Percentiles rank a stretch among this genome's conserved stretches.
These are phyloP conservation scores for Biscogniauxia mediterranea DNA, from an alignment of 2,329 filamentous ascomycete species.

Conservation along the genomic window DNA sequence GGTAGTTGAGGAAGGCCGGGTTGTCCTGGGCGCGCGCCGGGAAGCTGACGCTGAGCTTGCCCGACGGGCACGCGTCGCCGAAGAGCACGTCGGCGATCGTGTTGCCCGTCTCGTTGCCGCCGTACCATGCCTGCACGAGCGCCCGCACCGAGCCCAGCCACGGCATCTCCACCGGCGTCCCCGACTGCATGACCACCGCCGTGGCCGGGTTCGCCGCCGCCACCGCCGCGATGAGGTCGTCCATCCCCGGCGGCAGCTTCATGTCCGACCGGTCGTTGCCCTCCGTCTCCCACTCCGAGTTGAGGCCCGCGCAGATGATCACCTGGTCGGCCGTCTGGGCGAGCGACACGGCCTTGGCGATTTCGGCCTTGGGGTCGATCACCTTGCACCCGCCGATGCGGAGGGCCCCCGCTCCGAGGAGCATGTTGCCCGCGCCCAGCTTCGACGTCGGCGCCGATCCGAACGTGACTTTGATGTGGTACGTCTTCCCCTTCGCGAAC, in stretches of 20 bases:
- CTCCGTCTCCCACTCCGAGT: slow-evolving; percentile 79
- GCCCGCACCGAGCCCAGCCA: slow-evolving; percentile 58
- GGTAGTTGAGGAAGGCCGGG: slow-evolving; percentile 74
- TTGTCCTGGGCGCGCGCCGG: slow-evolving; percentile 67
- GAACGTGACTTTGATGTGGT: slow-evolving; percentile 59
- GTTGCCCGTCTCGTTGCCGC: slow-evolving; percentile 83
- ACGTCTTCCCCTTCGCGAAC: slow-evolving; percentile 58
- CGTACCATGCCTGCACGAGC: slow-evolving; percentile 78
- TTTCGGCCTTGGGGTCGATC: slow-evolving; percentile 56
- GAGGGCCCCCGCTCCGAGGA: slow-evolving; percentile 59
- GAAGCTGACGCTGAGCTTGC: slow-evolving; percentile 73
- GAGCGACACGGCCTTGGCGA: slow-evolving; percentile 63
- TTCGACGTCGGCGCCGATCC: slow-evolving; percentile 58
- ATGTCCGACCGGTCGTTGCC: slow-evolving; percentile 76
- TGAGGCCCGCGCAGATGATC: slow-evolving; percentile 74
- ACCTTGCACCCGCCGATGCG: slow-evolving; percentile 60
- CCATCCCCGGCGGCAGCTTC: slow-evolving; percentile 70
- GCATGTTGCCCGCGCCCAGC: slow-evolving; percentile 47
- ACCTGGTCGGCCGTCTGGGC: slow-evolving; percentile 74
- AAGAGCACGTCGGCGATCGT: slow-evolving; percentile 76
- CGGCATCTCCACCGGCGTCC: slow-evolving; percentile 71
- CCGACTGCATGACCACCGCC: slow-evolving; percentile 73
- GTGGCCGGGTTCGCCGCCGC: slow-evolving; percentile 66
- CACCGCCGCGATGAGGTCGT: slow-evolving; percentile 67
- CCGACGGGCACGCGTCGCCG: slow-evolving; percentile 70